Evolutionary conservation across 768 basidiomycete species (phyloP), one percentile per base, ranked within the genome.

Genomic region (Boletales sp.): DNA sequence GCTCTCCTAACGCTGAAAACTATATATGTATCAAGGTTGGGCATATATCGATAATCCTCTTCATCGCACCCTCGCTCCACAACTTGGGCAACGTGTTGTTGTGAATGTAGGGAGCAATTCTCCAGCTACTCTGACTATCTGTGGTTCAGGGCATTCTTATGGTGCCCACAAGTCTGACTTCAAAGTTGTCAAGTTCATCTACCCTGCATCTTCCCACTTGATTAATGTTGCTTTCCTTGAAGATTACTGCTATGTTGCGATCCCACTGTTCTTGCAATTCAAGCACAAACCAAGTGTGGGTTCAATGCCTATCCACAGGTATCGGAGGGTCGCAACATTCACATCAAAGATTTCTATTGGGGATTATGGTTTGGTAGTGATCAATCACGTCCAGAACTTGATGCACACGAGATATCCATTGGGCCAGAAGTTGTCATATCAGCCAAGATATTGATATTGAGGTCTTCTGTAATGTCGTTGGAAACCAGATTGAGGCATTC

Each of bases 301-400:
- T 37, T 97, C 79, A 54, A 87, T 89, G 2, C 94, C 97, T 21
- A 93, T 99, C 57, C 94, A 95, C 63, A 95, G 67, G 72, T 95
- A 50, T 80, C 83, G 5, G 76, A 79, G 9, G 89, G 80, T 52
- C 85, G 94, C 58, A 98, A 95, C 73, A 76, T 75, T 47, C 83
- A 89, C 53, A 94, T 98, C 74, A 98, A 97, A 73, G 82, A 88
- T 59, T 98, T 98, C 67, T 99, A 99, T 75, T 99, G 97, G 97
- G 86, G 86, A 66, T 72, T 98, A 31, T 98, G 97, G 97, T 95
- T 93, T 66, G 94, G 97, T 34, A 92, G 92, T 62, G 75, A 89
- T 53, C 80, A 87, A 58, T 67, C 67, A 2, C 76, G 97, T 21
- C 89, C 94, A 10, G 69, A 79, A n/a, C 83, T 98, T 53, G 79